phyloP scores from a whole-genome alignment of 192 early-diverging fungal species.

The Backusella luteola region DNA sequence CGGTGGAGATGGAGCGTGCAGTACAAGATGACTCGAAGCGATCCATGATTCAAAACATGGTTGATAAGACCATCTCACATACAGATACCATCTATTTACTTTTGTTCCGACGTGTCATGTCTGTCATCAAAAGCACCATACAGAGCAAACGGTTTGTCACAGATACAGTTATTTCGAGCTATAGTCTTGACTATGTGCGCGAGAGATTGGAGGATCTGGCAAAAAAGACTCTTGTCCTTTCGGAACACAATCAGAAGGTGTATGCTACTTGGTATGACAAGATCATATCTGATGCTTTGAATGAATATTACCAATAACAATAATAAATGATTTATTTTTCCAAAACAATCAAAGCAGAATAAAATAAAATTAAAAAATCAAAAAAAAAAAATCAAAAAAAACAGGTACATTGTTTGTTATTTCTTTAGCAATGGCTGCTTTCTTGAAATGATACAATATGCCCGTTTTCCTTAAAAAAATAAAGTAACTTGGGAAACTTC shows the following conservation, averaged over 20 bases:
- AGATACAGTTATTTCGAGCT: conserved; percentile 25
- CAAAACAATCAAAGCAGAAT: too few species aligned
- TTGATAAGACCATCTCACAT: conserved; percentile 42
- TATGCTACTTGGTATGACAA: conserved; percentile 38
- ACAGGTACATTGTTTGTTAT: too few species aligned
- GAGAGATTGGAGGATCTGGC: conserved; percentile 28
- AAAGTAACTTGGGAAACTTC: too few species aligned
- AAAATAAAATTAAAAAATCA: too few species aligned
- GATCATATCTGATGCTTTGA: conserved; percentile 13
- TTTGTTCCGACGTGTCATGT: conserved; percentile 32
- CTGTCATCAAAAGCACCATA: conserved; percentile 28
- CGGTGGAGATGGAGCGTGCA: conserved; percentile 26
- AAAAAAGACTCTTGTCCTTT: conserved; percentile 21
- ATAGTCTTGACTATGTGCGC: conserved; percentile 29
- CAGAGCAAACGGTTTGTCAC: conserved; percentile 27
- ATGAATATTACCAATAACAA: neutral
- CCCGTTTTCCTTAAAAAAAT: too few species aligned
- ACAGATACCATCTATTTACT: conserved; percentile 40
- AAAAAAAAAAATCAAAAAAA: too few species aligned
- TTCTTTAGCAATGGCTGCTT: too few species aligned
- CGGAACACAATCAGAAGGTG: conserved; percentile 37
- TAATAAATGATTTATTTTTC: neutral
- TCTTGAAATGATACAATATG: too few species aligned
- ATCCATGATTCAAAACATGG: conserved; percentile 38
- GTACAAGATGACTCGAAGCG: conserved; percentile 12